Base-by-base conservation (phyloP, 345 rosid species). In the Geranium brycei region DNA sequence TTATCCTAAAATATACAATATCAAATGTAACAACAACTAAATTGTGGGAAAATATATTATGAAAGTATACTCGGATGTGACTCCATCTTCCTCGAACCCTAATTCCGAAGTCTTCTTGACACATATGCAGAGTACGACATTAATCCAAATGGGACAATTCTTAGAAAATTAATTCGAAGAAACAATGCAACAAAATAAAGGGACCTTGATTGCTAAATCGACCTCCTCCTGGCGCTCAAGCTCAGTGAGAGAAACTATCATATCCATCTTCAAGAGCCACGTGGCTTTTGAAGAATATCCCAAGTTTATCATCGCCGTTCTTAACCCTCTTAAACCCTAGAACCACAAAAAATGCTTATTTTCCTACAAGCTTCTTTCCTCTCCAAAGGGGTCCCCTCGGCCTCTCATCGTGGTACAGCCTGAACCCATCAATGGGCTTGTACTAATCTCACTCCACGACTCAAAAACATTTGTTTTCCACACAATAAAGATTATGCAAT, bases 331-430 rank as follows among this genome's bases (percentile, higher is more conserved):
- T 89, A 65, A 92, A 70, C 47, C 93, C 95, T 68, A 72, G 70
- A 64, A 84, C 78, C 32, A 80, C 95, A 61, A 87, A 89, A 51
- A 87, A 80, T 0, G 95, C 88, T 62, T 87, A 97, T 81, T 87
- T 91, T 1, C 98, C 89, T 23, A 89, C 85, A 40, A 87, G 75
- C 63, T 91, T 91, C 84, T 87, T 92, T 40, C 98, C 93, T 73
- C 88, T 86, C 98, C 97, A 89, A 3, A 87, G 92, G 64, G 95
- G 85, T 15, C 97, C 97, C 53, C 97, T 89, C 5, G 97, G 97
- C 73, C 97, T 86, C 59, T 96, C 97, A 58, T 92, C 98, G 41
- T 85, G 98, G 76, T 77, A 86, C 65, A 68, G 85, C 73, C 75
- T 66, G 47, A 68, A 71, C 67, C 79, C 88, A 28, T 70, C 55